These are phyloP conservation scores for Daldinia sp. DNA, from an alignment of 2,329 filamentous ascomycete species.

Conservation along the genomic window DNA sequence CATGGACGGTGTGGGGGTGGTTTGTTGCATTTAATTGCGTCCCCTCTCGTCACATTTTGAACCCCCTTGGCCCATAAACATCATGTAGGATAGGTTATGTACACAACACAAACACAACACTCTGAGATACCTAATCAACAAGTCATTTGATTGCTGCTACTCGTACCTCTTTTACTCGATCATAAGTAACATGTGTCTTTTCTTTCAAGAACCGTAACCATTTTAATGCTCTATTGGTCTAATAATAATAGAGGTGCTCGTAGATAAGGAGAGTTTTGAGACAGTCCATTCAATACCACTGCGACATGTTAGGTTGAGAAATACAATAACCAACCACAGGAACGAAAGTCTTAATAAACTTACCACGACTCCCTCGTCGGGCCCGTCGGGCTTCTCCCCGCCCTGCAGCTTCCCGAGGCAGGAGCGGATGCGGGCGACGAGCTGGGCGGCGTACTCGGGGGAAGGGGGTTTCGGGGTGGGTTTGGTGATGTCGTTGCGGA, in stretches of 20 bases:
- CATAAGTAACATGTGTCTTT: not conserved
- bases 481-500: slow-evolving; percentile 33
- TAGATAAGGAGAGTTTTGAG: not conserved
- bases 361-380: slow-evolving; percentile 33
- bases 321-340: not conserved
- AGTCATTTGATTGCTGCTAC: slow-evolving; percentile 9
- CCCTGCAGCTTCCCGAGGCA: slow-evolving; percentile 10
- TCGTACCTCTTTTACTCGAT: slow-evolving; percentile 4
- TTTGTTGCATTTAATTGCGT: slow-evolving; percentile 26
- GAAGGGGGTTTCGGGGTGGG: slow-evolving; percentile 25
- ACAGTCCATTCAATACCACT: slow-evolving; percentile 34
- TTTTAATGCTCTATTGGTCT: not conserved
- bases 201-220: not conserved
- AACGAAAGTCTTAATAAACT: not conserved
- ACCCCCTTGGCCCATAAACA: slow-evolving; percentile 14
- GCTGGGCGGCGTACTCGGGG: slow-evolving; percentile 32
- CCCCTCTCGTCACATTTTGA: slow-evolving; percentile 2
- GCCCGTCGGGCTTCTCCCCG: slow-evolving; percentile 23
- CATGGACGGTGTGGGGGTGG: slow-evolving; percentile 22
- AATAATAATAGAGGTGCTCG: not conserved
- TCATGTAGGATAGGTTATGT: slow-evolving; percentile 24
- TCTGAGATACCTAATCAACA: slow-evolving; percentile 34
- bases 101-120: slow-evolving; percentile 11
- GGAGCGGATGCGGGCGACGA: slow-evolving; percentile 29
- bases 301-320: not conserved